Percentiles rank a stretch among this genome's conserved stretches.
Conservation (phyloP, 1,284 basidiomycete species). For the Trametes polyzona region DNA sequence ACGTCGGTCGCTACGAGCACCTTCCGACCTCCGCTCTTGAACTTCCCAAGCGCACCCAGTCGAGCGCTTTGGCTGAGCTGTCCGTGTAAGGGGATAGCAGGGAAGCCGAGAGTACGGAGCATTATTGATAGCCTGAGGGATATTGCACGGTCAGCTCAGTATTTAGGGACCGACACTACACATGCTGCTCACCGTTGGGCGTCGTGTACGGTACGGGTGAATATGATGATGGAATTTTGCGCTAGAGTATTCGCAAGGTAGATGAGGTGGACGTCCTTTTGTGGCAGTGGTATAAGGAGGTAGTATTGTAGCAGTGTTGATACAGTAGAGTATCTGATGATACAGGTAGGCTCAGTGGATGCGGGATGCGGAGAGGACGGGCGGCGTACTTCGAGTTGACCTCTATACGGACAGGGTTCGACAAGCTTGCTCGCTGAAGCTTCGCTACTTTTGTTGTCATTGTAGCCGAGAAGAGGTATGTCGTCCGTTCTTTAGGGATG, state of each 20-base stretch:
- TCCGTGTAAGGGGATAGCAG: constrained; percentile 95
- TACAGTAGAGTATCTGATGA: constrained; percentile 92
- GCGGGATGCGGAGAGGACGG: not conserved
- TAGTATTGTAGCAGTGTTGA: constrained; percentile 96
- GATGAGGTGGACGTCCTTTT: constrained; percentile 93
- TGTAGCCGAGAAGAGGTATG: constrained; percentile 98
- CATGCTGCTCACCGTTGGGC: constrained; percentile 73
- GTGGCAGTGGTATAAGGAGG: constrained; percentile 89
- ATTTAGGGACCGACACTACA: not conserved
- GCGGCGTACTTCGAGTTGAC: constrained; percentile 85
- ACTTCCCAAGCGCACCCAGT: constrained; percentile 93
- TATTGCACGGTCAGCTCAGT: not conserved
- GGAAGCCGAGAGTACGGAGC: constrained; percentile 89
- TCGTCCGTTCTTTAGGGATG: constrained; percentile 93
- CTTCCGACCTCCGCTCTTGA: constrained; percentile 92
- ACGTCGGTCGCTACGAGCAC: constrained; percentile 97
- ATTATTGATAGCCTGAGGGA: constrained; percentile 80
- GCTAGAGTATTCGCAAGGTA: constrained; percentile 90
- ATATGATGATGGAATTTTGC: constrained; percentile 95
- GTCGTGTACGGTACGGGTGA: constrained; percentile 95
- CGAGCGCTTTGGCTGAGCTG: constrained; percentile 94
- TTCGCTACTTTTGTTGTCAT: constrained; percentile 99
- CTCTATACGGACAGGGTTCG: constrained; percentile 94
- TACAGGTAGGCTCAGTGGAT: constrained; percentile 4
- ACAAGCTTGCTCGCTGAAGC: constrained; percentile 93